These are phyloP conservation scores for Komagataella kurtzmanii DNA, from an alignment of 805 yeast species.

Conservation along the genomic window DNA sequence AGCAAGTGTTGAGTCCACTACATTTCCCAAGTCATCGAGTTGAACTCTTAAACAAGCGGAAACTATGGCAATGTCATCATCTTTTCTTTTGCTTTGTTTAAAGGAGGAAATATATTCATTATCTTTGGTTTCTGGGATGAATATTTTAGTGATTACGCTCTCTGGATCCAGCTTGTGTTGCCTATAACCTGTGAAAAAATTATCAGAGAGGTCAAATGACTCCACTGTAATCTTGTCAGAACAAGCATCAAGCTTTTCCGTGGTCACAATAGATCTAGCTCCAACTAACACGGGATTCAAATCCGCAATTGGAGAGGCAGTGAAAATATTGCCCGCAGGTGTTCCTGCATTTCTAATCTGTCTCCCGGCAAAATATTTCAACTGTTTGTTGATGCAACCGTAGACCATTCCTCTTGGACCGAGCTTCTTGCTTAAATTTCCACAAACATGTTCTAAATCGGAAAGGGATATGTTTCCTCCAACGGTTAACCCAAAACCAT, in stretches of 20 bases:
- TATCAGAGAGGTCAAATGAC: constrained; percentile 20
- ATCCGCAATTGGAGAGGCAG: constrained; percentile 37
- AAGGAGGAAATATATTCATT: constrained; percentile 24
- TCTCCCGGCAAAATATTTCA: constrained; percentile 33
- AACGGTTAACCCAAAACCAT: constrained; percentile 24
- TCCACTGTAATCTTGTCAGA: constrained; percentile 11
- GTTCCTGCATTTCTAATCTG: constrained; percentile 37
- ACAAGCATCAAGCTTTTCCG: constrained; percentile 15
- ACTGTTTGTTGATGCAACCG: constrained; percentile 23
- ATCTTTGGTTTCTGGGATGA: constrained; percentile 23
- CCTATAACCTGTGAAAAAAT: constrained; percentile 30
- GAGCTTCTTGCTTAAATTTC: constrained; percentile 12
- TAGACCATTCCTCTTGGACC: constrained; percentile 21
- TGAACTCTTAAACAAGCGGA: constrained; percentile 24
- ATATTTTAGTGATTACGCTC: constrained; percentile 21
- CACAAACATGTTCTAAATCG: constrained; percentile 22
- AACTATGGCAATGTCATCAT: constrained; percentile 36
- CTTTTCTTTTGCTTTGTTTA: constrained; percentile 34
- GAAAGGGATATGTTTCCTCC: constrained; percentile 30
- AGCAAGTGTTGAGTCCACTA: constrained; percentile 19
- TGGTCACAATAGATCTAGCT: constrained; percentile 23
- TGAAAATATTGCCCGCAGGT: constrained; percentile 34
- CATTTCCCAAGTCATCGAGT: constrained; percentile 10
- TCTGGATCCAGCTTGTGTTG: constrained; percentile 23
- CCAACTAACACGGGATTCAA: constrained; percentile 31